A percentile compares a stretch with the other conserved stretches of the same genome.
Conservation (phyloP, 2,329 filamentous ascomycete species). For the Aureobasidium sp. region DNA sequence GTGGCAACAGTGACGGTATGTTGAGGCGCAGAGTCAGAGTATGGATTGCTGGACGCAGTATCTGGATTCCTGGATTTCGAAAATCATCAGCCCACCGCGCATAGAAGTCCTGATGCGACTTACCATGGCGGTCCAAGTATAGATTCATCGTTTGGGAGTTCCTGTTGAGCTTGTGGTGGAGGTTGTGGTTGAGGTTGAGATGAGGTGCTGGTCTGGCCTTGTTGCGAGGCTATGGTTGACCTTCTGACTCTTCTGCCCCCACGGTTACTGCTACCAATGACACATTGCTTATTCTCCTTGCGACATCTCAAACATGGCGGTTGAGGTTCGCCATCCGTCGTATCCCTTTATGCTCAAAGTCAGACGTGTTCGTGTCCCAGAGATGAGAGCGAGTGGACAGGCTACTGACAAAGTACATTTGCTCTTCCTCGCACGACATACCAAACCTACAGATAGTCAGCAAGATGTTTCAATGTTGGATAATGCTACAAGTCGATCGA, state of each 20-base stretch:
- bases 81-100: slow-evolving; percentile 18
- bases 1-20: not conserved
- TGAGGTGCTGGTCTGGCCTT: slow-evolving; percentile 20
- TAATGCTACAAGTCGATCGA: not conserved
- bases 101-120: not conserved
- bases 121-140: not conserved
- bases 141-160: slow-evolving; percentile 17
- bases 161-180: slow-evolving; percentile 19
- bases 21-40: slow-evolving; percentile 14
- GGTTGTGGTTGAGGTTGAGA: not conserved
- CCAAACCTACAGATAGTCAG: slow-evolving; percentile 31
- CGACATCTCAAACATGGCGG: slow-evolving; percentile 53
- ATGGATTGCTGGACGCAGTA: slow-evolving; percentile 20
- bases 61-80: slow-evolving; percentile 19
- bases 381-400: not conserved
- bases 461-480: not conserved
- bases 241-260: slow-evolving; percentile 53
- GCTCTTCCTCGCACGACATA: slow-evolving; percentile 45
- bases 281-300: slow-evolving; percentile 51
- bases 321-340: slow-evolving; percentile 42
- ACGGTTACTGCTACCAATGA: slow-evolving; percentile 53
- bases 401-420: slow-evolving; percentile 45
- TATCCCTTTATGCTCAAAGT: slow-evolving; percentile 24
- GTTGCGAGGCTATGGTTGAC: slow-evolving; percentile 32
- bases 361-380: not conserved